Evolutionary conservation across 495 filamentous ascomycete species (phyloP).

Genomic region (Opeltia flavorubescens): DNA sequence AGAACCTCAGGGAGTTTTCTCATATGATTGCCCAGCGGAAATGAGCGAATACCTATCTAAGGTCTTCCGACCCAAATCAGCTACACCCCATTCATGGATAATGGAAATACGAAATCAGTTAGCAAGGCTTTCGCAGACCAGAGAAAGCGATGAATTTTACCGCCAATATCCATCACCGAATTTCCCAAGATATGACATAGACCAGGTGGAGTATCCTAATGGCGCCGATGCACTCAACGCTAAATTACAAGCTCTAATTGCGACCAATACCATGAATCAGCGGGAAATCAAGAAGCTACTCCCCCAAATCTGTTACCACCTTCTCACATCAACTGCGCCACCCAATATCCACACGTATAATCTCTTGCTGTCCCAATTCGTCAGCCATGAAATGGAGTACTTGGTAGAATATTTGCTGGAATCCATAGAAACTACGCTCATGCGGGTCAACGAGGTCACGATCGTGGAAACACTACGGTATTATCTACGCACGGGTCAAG

Average conservation of each 20-base stretch:
- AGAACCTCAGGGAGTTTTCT: background rate
- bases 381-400: slow-evolving; percentile 30
- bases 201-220: background rate
- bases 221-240: slow-evolving; percentile 1
- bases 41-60: too few species aligned
- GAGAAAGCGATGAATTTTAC: background rate
- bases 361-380: slow-evolving; percentile 44
- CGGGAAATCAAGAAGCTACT: slow-evolving; percentile 18
- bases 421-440: slow-evolving; percentile 30
- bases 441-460: slow-evolving; percentile 40
- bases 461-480: slow-evolving; percentile 39
- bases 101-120: background rate
- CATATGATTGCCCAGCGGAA: background rate
- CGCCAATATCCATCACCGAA: slow-evolving; percentile 7
- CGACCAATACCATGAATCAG: background rate
- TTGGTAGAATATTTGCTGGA: slow-evolving; percentile 40
- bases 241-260: slow-evolving; percentile 1
- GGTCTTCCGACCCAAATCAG: too few species aligned
- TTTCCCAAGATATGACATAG: slow-evolving; percentile 6
- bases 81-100: too few species aligned
- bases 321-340: slow-evolving; percentile 40
- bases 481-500: slow-evolving; percentile 30
- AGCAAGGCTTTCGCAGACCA: background rate
- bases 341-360: slow-evolving; percentile 55
- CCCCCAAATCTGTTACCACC: slow-evolving; percentile 51